These are phyloP conservation scores for Kodamaea neixiangensis DNA, from an alignment of 805 yeast genomes.

Conservation along the genomic window DNA sequence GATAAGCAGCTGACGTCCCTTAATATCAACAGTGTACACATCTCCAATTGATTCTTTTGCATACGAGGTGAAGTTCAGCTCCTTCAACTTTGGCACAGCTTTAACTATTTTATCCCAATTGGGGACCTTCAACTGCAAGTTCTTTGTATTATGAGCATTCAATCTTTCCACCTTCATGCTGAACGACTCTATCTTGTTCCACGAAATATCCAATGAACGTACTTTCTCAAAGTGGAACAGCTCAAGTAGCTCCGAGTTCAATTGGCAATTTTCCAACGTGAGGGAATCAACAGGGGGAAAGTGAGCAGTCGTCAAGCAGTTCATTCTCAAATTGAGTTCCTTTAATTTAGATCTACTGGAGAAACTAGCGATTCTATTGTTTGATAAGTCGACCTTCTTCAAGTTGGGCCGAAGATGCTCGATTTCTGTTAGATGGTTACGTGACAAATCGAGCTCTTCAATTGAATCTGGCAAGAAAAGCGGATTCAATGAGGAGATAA, in stretches of 20 bases:
- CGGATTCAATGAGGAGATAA: background rate
- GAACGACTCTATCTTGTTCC: conserved; percentile 2
- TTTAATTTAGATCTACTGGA: background rate
- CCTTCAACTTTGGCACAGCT: background rate
- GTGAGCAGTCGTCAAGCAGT: background rate
- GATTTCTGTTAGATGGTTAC: background rate
- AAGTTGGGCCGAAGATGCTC: background rate
- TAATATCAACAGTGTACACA: background rate
- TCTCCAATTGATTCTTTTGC: background rate
- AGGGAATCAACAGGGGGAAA: background rate
- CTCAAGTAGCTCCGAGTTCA: background rate
- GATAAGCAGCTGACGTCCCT: background rate
- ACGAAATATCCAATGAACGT: background rate
- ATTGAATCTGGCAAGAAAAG: background rate
- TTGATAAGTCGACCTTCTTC: background rate
- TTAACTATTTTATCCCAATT: background rate
- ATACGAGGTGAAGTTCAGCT: background rate
- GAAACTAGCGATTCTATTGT: conserved; percentile 1
- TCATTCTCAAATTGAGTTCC: conserved; percentile 1
- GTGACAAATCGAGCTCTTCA: background rate
- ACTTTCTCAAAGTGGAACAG: background rate
- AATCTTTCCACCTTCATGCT: background rate
- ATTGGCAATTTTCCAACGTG: background rate
- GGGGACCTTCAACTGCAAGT: background rate
- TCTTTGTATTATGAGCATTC: background rate